Evolutionary conservation across 2,329 filamentous ascomycete genomes (phyloP).

Genomic region (Xylaria multiplex): DNA sequence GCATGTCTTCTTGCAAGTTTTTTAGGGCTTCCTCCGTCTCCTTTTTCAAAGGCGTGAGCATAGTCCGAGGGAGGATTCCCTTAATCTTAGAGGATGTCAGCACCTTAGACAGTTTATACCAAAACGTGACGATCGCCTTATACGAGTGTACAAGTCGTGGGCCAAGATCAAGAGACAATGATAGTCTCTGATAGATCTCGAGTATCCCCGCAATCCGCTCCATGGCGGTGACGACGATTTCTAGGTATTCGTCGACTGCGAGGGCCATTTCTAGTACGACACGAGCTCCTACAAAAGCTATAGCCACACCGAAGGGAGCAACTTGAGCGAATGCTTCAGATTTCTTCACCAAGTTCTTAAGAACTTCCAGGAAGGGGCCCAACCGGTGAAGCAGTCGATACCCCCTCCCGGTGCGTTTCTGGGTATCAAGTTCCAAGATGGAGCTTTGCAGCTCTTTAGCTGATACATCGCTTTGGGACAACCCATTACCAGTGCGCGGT

Average conservation of each 20-base stretch:
- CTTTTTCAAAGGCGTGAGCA: slow-evolving; percentile 25
- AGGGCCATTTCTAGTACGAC: slow-evolving; percentile 30
- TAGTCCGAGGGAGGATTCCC: slow-evolving; percentile 17
- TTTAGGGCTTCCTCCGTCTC: slow-evolving; percentile 29
- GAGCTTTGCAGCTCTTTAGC: slow-evolving; percentile 24
- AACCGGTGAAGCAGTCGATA: slow-evolving; percentile 26
- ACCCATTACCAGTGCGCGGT: not conserved
- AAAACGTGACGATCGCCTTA: slow-evolving; percentile 31
- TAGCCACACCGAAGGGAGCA: slow-evolving; percentile 25
- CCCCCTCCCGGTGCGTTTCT: slow-evolving; percentile 17
- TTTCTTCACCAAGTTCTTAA: slow-evolving; percentile 26
- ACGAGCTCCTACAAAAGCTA: slow-evolving; percentile 29
- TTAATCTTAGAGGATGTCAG: slow-evolving; percentile 23
- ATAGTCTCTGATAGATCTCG: slow-evolving; percentile 23
- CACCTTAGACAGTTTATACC: slow-evolving; percentile 31
- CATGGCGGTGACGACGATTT: slow-evolving; percentile 27
- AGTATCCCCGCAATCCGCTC: slow-evolving; percentile 28
- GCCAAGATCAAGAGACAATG: slow-evolving; percentile 17
- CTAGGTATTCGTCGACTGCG: slow-evolving; percentile 27
- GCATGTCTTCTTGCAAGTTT: slow-evolving; percentile 29
- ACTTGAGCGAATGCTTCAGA: slow-evolving; percentile 21
- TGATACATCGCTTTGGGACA: slow-evolving; percentile 24
- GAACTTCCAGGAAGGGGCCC: slow-evolving; percentile 24
- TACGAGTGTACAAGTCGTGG: slow-evolving; percentile 27
- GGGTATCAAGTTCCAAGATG: slow-evolving; percentile 22